These are phyloP conservation scores for Metschnikowia lochheadii DNA, from an alignment of 805 yeast species.

Conservation along the genomic window DNA sequence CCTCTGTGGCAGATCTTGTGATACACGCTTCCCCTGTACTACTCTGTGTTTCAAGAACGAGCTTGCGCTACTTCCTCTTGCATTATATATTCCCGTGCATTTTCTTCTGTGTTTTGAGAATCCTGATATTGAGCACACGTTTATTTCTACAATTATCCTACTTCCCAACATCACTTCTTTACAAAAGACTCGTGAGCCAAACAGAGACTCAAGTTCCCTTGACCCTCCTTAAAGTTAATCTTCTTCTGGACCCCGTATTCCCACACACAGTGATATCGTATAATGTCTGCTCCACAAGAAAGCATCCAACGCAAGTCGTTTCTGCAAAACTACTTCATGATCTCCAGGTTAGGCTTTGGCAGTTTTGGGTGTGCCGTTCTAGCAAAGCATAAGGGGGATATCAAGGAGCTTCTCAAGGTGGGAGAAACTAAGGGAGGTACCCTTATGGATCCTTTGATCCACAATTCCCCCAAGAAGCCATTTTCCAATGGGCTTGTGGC, in stretches of 20 bases:
- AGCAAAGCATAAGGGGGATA: constrained; percentile 45
- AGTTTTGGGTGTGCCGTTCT: constrained; percentile 70
- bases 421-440: constrained; percentile 36
- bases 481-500: constrained; percentile 50
- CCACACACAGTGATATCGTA: not conserved
- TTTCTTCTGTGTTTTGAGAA: constrained; percentile 1
- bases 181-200: not conserved
- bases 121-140: not conserved
- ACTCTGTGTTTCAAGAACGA: constrained; percentile 1
- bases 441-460: constrained; percentile 42
- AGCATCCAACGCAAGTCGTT: constrained; percentile 15
- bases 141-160: not conserved
- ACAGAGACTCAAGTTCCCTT: not conserved
- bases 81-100: not conserved
- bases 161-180: not conserved
- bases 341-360: constrained; percentile 64
- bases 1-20: not conserved
- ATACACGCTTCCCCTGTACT: not conserved
- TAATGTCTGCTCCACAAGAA: not conserved
- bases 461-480: constrained; percentile 18
- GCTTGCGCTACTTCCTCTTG: not conserved
- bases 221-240: not conserved
- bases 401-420: constrained; percentile 17
- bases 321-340: constrained; percentile 37
- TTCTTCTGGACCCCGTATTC: not conserved